Evolutionary conservation across 495 filamentous ascomycete genomes (phyloP), one percentile per base, ranked within the genome.

Genomic region (Apodospora peruviana): DNA sequence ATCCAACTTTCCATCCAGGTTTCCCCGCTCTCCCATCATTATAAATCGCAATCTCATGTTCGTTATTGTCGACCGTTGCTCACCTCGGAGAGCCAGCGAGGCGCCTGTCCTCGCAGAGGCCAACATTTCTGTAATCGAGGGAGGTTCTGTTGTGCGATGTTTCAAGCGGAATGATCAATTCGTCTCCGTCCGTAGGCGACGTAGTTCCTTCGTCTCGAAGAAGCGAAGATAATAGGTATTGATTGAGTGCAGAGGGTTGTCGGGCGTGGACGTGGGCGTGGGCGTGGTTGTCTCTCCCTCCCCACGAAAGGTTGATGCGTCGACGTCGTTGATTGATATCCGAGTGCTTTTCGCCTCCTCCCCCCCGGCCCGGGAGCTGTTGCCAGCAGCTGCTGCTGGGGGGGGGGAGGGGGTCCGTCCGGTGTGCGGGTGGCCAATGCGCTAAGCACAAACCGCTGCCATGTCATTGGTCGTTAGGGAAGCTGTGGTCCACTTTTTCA

Each of bases 81-180:
- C 72, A 88, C 85, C 82, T 80, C 85, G 79, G 64, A 88, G 70
- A 52, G 83, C 83, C 77, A 85, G 67, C 55, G 80, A 72, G 66
- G 81, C 81, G 51, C 77, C 73, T 64, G 78, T 80, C 74, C 85
- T 71, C 54, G 79, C 76, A 20, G 79, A 77, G 48, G 79, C 76
- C 47, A 86, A 67, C 84, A 88, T 87, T 76, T 40, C 42, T 29
- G 32, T 39, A 41, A n/a, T 18, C 43, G 16, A 36, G 14, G 11
- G 32, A 2, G 32, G 11, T 10, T 35, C 2, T n/a, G 32, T 35
- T 10, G 3, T 7, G 3, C 3, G 16, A 17, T 38, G 12, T 38
- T 14, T 38, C 2, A 7, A 17, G 16, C n/a, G n/a, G n/a, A n/a
- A n/a, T n/a, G n/a, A n/a, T n/a, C n/a, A n/a, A n/a, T n/a, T n/a